Percentiles rank a stretch among this genome's conserved stretches.
Conservation (phyloP, 163 green algal species). For the Chlorella variabilis region DNA sequence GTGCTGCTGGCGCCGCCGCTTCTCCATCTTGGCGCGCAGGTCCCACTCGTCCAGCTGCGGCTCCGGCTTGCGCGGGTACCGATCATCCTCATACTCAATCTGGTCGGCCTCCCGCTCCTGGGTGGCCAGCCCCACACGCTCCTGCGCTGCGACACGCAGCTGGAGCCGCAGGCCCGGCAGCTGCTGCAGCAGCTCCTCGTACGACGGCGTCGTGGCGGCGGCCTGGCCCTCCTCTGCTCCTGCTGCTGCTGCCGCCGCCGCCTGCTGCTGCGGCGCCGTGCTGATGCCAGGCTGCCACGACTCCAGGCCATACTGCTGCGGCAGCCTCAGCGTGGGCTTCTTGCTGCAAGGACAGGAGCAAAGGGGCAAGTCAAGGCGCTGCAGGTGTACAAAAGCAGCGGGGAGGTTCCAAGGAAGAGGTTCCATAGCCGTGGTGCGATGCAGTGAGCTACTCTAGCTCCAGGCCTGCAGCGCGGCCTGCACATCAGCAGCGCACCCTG, state of each 20-base stretch:
- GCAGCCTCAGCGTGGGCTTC: not conserved
- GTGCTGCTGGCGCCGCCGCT: conserved; percentile 25
- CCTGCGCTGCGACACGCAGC: not conserved
- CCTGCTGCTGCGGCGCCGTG: not conserved
- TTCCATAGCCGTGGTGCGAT: no score
- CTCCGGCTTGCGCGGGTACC: not conserved
- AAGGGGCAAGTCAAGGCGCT: no score
- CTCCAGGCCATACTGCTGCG: not conserved
- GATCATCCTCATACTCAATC: not conserved
- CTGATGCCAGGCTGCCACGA: not conserved
- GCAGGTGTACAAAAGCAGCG: no score
- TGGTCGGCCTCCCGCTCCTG: not conserved
- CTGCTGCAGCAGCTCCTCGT: conserved; percentile 23
- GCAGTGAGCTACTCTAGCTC: no score
- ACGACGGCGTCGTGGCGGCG: not conserved
- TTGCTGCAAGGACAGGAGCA: not conserved
- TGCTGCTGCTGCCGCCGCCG: not conserved
- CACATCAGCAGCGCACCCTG: not conserved
- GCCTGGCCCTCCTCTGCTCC: not conserved
- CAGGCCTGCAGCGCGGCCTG: no score
- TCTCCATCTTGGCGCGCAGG: conserved; percentile 45
- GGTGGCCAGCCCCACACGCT: not conserved
- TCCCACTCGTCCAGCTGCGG: conserved; percentile 44
- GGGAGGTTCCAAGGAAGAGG: no score
- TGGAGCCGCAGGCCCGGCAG: conserved; percentile 14